A percentile compares a stretch with the other conserved stretches of the same genome.
phyloP scores from a whole-genome alignment of 192 early-diverging fungal genomes.

The Backusella morwellensis region DNA sequence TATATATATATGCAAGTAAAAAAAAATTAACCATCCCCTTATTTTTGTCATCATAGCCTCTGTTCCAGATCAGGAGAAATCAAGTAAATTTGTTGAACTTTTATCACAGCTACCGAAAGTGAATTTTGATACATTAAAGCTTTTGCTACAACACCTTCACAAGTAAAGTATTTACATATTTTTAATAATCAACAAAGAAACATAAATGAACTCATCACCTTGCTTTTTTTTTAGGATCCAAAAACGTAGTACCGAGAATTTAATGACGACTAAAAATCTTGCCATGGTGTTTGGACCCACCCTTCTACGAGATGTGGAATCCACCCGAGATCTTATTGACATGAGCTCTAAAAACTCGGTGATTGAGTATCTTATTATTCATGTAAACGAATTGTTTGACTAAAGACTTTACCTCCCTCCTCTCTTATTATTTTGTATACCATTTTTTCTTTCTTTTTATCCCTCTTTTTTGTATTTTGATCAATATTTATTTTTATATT shows the following conservation, averaged over 20 bases:
- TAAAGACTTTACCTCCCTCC: not conserved
- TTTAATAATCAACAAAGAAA: not conserved
- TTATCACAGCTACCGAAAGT: conserved; percentile 53
- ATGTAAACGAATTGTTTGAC: conserved; percentile 37
- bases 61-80: conserved; percentile 30
- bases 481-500: not conserved
- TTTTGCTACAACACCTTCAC: conserved; percentile 62
- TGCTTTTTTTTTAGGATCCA: conserved; percentile 46
- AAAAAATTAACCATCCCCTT: not conserved
- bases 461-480: not conserved
- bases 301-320: conserved; percentile 64
- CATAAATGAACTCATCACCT: not conserved
- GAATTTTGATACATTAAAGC: conserved; percentile 58
- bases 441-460: not conserved
- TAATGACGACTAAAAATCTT: conserved; percentile 92
- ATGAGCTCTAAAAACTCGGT: conserved; percentile 72
- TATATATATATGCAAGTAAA: not conserved
- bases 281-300: conserved; percentile 95
- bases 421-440: not conserved
- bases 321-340: conserved; percentile 65
- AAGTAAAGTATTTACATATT: conserved; percentile 25
- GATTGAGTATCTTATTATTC: conserved; percentile 67
- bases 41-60: conserved; percentile 19
- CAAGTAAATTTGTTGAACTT: conserved; percentile 35
- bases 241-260: conserved; percentile 62